Evolutionary conservation across 768 basidiomycete species (phyloP), one percentile per base, ranked within the genome.

Genomic region (Rubroboletus pulcherrimus): DNA sequence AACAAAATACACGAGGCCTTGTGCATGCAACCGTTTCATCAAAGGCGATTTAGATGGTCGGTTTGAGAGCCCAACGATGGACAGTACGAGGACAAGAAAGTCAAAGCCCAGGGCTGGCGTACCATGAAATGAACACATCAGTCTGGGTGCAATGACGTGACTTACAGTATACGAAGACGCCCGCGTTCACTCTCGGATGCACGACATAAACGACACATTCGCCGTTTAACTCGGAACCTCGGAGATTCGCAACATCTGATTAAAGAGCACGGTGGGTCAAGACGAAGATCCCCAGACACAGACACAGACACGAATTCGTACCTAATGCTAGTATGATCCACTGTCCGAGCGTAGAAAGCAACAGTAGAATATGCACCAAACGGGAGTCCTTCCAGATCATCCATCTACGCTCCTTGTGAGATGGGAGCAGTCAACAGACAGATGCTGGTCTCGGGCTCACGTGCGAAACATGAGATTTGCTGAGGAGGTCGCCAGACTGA

Each of bases 401-500:
- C 67, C 70, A 69, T 55, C 70, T 71, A 40, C 10, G 12, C 7
- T 37, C 11, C 15, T 54, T 19, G 45, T 49, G 34, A 59, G 42
- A 46, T 7, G 1, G 12, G 8, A 40, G 29, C 7, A 21, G 10
- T 2, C 7, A 7, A 38, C 1, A 21, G 29, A 38, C 1, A 21
- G 29, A 38, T 6, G 21, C 0, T 8, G 3, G 19, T 34, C 3
- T 43, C 9, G 8, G 33, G 51, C 68, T 53, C 51, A 70, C 70
- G 64, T 62, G 49, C 70, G 66, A 50, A 71, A 56, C 60, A 71
- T 62, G 43, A 70, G 19, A 46, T 71, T 71, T 19, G 49, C 53
- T 0, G 70, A 70, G 42, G 48, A 12, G 29, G 51, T 63, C 24
- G 53, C 66, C 1, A 70, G 26, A 24, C 34, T 52, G 24, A 68